Conservation (phyloP, 228 moss, liverwort and hornwort species). For the Sphagnum magellanicum region DNA sequence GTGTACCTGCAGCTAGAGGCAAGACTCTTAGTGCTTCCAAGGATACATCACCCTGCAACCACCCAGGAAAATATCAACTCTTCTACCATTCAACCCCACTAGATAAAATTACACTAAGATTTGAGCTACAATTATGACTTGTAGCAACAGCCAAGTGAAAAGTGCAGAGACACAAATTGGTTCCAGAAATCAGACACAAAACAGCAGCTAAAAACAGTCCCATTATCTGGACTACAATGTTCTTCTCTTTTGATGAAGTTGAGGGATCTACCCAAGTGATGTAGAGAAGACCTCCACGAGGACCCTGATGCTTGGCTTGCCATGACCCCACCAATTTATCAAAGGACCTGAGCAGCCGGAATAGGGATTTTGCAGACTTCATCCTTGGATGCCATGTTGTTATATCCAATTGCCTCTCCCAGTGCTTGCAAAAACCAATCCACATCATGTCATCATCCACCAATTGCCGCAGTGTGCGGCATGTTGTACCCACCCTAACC, state of each 20-base stretch:
- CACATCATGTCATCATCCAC: conserved; percentile 1
- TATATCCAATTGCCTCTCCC: conserved; percentile 2
- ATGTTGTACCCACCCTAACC: not conserved
- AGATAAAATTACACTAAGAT: too few relatives aligned
- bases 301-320: conserved; percentile 1
- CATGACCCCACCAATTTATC: conserved; percentile 3
- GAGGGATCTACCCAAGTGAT: conserved; percentile 2
- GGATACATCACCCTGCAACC: not conserved
- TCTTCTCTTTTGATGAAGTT: too few relatives aligned
- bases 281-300: conserved; percentile 2
- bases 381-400: not conserved
- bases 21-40: not conserved
- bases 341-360: conserved; percentile 1
- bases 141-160: too few relatives aligned
- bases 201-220: too few relatives aligned
- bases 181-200: too few relatives aligned
- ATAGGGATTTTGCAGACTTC: not conserved
- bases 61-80: too few relatives aligned
- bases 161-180: too few relatives aligned
- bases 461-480: not conserved
- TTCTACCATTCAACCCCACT: too few relatives aligned
- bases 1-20: not conserved
- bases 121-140: too few relatives aligned
- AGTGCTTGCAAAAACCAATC: conserved; percentile 1
- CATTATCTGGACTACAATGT: too few relatives aligned